These are phyloP conservation scores for Lithospermum erythrorhizon DNA, from an alignment of 257 asterid genomes.

Conservation along the genomic window DNA sequence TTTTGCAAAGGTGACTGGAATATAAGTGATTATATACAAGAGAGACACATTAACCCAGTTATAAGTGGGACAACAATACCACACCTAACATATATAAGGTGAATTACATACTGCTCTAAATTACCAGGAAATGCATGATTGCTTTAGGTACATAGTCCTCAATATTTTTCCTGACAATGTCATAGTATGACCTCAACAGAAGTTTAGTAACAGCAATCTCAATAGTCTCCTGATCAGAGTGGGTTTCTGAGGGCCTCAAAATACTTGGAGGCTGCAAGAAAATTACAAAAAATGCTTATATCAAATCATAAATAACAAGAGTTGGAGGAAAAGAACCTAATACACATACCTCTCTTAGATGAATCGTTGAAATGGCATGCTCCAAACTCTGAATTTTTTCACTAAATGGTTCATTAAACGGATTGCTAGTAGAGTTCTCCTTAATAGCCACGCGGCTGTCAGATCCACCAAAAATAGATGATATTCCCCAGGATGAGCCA, in stretches of 20 bases:
- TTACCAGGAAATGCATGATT: slow-evolving; percentile 91
- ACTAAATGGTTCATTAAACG: slow-evolving; percentile 15
- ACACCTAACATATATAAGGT: not conserved
- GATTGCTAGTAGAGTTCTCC: slow-evolving; percentile 43
- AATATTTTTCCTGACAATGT: slow-evolving; percentile 67
- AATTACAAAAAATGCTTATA: slow-evolving; percentile 1
- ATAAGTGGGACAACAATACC: no score
- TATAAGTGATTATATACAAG: no score
- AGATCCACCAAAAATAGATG: slow-evolving; percentile 79
- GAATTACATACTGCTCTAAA: not conserved
- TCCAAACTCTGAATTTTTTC: slow-evolving; percentile 51
- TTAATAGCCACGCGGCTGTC: slow-evolving; percentile 46
- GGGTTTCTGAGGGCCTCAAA: slow-evolving; percentile 65
- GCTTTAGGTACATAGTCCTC: slow-evolving; percentile 83
- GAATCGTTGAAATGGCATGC: slow-evolving; percentile 48
- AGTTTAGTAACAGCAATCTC: slow-evolving; percentile 63
- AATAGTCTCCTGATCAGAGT: slow-evolving; percentile 50
- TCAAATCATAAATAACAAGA: not conserved
- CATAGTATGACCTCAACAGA: slow-evolving; percentile 73
- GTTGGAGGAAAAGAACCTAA: not conserved
- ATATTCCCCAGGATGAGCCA: slow-evolving; percentile 81
- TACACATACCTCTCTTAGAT: slow-evolving; percentile 56
- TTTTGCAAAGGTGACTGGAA: no score
- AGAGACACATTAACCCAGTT: no score
- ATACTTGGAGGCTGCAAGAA: slow-evolving; percentile 61